Evolutionary conservation across 2,329 filamentous ascomycete species (phyloP), one percentile per base, ranked within the genome.

Genomic region (Diaporthe citriasiana): DNA sequence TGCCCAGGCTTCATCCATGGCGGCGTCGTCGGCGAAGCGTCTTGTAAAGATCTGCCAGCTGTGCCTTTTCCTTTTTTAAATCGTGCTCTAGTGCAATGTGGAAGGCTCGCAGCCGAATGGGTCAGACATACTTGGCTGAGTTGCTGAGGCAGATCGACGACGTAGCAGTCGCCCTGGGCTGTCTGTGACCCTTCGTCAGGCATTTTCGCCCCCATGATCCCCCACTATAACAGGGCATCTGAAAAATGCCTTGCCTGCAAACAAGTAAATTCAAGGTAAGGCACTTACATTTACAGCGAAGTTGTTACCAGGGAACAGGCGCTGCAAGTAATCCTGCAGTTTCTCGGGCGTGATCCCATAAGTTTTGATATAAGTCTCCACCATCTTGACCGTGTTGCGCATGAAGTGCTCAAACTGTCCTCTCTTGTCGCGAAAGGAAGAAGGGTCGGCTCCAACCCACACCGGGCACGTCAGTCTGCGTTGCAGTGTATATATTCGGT

Each of bases 251-350:
- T 59, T 9, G 35, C n/a, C n/a, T n/a, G n/a, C n/a, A 59, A 0
- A 22, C 1, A 19, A 40, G 13, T 42, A 1, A n/a, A 27, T 27
- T 17, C 22, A 27, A 25, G 19, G 7, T 10, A 40, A 1, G 2
- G 9, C 12, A 42, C 56, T 60, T 40, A 42, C 56, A 42, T 42
- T 60, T 10, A 60, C 38, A 12, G 30, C 35, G n/a, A 40, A 10
- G 22, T 9, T 60, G n/a, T 60, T 22, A 4, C 6, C 7, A 42
- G 56, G 38, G 9, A 60, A 60, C 4, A 60, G n/a, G 22, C n/a
- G 35, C 56, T 60, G n/a, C 38, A 60, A 27, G 38, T 60, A 60
- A 4, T 60, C 56, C 35, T 27, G 56, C 56, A 60, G 56, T 60
- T 13, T 60, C 35, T 42, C 35, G 4, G n/a, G 13, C 10, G 56